Evolutionary conservation across 2,329 filamentous ascomycete species (phyloP).

Genomic region (Paraphaeosphaeria sporulosa): DNA sequence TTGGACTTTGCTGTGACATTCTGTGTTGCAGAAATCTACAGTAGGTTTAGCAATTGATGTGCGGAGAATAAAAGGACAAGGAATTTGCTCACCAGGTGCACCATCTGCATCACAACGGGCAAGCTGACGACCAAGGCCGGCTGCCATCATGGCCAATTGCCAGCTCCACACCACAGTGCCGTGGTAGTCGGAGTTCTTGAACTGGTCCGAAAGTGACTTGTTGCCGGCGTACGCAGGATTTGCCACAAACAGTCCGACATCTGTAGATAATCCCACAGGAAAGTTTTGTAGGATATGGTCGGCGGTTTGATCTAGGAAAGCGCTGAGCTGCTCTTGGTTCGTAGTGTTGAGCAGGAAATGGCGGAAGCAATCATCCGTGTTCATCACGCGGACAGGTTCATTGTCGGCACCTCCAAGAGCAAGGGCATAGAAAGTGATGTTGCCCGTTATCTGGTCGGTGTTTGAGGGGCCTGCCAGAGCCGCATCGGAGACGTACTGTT

Average conservation of each 20-base stretch:
- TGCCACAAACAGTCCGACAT: slow-evolving; percentile 65
- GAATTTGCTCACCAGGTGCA: slow-evolving; percentile 17
- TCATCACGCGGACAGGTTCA: slow-evolving; percentile 64
- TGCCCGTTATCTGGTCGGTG: slow-evolving; percentile 50
- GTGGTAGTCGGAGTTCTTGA: slow-evolving; percentile 66
- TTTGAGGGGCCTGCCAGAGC: slow-evolving; percentile 58
- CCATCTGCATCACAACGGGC: slow-evolving; percentile 54
- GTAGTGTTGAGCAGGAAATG: slow-evolving; percentile 69
- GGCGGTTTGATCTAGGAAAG: slow-evolving; percentile 65
- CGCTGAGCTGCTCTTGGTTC: slow-evolving; percentile 63
- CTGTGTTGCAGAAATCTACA: slow-evolving; percentile 60
- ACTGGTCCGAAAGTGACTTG: slow-evolving; percentile 55
- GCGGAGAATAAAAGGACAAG: neutral
- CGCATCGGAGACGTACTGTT: slow-evolving; percentile 56
- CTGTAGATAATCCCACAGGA: slow-evolving; percentile 65
- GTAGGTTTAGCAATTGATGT: neutral
- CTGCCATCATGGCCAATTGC: slow-evolving; percentile 71
- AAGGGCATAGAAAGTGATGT: slow-evolving; percentile 64
- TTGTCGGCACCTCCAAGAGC: slow-evolving; percentile 60
- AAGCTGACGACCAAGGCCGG: slow-evolving; percentile 66
- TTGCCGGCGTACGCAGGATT: slow-evolving; percentile 66
- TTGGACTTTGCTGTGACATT: slow-evolving; percentile 55
- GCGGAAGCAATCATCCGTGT: slow-evolving; percentile 71
- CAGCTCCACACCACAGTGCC: slow-evolving; percentile 72
- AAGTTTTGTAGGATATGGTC: slow-evolving; percentile 66